A percentile compares a stretch with the other conserved stretches of the same genome.
Evolutionary conservation across 1,284 basidiomycete species (phyloP).

Genomic region (Pseudozyma thailandica): DNA sequence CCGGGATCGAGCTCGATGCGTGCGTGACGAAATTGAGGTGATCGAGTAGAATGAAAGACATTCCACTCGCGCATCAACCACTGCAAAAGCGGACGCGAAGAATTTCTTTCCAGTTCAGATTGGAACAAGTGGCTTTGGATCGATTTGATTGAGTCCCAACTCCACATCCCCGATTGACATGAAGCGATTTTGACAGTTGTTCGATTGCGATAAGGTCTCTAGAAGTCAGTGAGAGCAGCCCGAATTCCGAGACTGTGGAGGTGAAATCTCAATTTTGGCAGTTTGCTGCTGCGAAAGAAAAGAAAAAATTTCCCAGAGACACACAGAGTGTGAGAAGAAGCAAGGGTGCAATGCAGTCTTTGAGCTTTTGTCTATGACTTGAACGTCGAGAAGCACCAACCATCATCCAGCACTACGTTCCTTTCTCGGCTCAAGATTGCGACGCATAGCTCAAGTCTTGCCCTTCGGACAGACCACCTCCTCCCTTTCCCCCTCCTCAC

Average conservation of each 20-base stretch:
- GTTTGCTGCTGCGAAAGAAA: not conserved
- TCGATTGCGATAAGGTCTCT: not conserved
- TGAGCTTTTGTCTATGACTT: too few relatives aligned
- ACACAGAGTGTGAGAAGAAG: constrained; percentile 2
- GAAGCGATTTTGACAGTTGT: not conserved
- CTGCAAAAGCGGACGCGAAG: constrained; percentile 27
- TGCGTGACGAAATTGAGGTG: constrained; percentile 30
- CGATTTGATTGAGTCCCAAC: constrained; percentile 15
- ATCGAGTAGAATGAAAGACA: constrained; percentile 48
- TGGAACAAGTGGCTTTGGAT: constrained; percentile 6
- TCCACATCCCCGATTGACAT: constrained; percentile 5
- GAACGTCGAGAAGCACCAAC: too few relatives aligned
- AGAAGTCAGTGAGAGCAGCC: too few relatives aligned
- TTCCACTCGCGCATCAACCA: constrained; percentile 17
- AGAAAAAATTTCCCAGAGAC: constrained; percentile 30
- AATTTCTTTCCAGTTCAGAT: constrained; percentile 16
- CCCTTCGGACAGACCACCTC: too few relatives aligned
- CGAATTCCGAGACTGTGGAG: constrained; percentile 33
- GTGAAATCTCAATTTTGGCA: constrained; percentile 4
- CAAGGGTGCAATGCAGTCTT: constrained; percentile 41
- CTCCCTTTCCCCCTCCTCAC: too few relatives aligned
- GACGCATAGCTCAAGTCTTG: too few relatives aligned
- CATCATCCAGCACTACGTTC: too few relatives aligned
- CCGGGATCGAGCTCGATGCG: not conserved
- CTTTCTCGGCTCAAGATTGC: too few relatives aligned